Percentiles rank a stretch among this genome's conserved stretches.
phyloP scores from a whole-genome alignment of 768 basidiomycete genomes.

The Tylopilus subfusipes region DNA sequence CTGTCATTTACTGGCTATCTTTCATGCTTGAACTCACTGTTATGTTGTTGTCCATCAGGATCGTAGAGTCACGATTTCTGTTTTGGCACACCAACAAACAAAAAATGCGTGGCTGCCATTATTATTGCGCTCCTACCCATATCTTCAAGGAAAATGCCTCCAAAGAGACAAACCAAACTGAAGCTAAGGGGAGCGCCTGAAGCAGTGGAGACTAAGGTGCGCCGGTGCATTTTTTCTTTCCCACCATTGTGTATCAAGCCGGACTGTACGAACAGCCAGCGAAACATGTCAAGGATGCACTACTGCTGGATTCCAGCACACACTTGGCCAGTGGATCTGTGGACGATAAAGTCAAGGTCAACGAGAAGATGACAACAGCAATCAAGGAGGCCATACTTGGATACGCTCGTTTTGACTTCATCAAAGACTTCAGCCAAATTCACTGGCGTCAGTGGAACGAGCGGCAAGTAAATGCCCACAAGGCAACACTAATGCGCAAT shows the following conservation, averaged over 20 bases:
- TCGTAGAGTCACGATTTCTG: too few species aligned
- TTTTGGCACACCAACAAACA: too few species aligned
- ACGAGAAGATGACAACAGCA: neutral
- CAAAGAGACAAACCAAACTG: too few species aligned
- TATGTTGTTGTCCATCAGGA: too few species aligned
- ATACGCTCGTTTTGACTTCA: neutral
- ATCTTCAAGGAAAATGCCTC: too few species aligned
- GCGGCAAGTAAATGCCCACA: neutral
- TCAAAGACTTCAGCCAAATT: neutral
- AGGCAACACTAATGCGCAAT: neutral
- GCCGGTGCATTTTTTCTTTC: too few species aligned
- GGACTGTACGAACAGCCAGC: neutral
- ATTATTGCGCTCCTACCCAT: too few species aligned
- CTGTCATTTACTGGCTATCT: too few species aligned
- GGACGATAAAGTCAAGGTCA: neutral
- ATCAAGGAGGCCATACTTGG: neutral
- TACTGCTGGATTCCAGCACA: neutral
- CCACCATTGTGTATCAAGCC: neutral
- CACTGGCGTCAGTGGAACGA: neutral
- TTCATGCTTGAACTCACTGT: too few species aligned
- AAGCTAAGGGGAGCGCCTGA: too few species aligned
- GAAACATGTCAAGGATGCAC: neutral
- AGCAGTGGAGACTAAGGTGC: too few species aligned
- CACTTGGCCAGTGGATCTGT: neutral
- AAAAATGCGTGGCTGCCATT: too few species aligned